Conservation (phyloP, 164 flowering plant species). For the Kingdonia uniflora region DNA sequence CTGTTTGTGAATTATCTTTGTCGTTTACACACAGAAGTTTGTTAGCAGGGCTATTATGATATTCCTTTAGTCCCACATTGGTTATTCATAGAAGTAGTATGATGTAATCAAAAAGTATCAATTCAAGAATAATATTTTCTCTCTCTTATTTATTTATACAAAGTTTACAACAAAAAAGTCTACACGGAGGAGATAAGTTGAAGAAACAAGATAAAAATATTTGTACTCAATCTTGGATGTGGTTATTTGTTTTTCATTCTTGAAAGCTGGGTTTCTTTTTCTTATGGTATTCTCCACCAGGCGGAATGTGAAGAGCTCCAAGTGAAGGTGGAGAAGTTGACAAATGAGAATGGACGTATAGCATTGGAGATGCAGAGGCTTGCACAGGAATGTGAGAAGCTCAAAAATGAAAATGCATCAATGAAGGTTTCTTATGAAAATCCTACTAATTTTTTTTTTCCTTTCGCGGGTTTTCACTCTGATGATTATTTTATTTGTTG, state of each 20-base stretch:
- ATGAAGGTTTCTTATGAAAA: slow-evolving; percentile 39
- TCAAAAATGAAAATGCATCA: slow-evolving; percentile 59
- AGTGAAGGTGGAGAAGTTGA: slow-evolving; percentile 50
- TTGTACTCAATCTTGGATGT: no score
- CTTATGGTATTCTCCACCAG: slow-evolving; percentile 19
- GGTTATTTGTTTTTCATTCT: not conserved
- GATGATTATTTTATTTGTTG: not conserved
- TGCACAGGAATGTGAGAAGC: slow-evolving; percentile 67
- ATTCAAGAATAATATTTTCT: no score
- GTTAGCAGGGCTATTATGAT: no score
- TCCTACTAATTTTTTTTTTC: not conserved
- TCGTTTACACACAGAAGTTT: no score
- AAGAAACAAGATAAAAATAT: no score
- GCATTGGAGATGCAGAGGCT: slow-evolving; percentile 56
- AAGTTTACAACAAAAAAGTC: no score
- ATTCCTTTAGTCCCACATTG: no score
- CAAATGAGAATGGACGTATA: slow-evolving; percentile 44
- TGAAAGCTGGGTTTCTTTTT: not conserved
- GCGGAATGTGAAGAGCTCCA: slow-evolving; percentile 95
- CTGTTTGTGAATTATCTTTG: not conserved
- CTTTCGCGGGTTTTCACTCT: not conserved
- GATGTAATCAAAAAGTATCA: no score
- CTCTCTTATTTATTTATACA: no score
- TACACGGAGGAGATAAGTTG: no score
- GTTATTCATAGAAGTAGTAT: no score